Percentiles rank a stretch among this genome's conserved stretches.
Evolutionary conservation across 192 early-diverging fungal species (phyloP).

Genomic region (Gaertneriomyces sp.): DNA sequence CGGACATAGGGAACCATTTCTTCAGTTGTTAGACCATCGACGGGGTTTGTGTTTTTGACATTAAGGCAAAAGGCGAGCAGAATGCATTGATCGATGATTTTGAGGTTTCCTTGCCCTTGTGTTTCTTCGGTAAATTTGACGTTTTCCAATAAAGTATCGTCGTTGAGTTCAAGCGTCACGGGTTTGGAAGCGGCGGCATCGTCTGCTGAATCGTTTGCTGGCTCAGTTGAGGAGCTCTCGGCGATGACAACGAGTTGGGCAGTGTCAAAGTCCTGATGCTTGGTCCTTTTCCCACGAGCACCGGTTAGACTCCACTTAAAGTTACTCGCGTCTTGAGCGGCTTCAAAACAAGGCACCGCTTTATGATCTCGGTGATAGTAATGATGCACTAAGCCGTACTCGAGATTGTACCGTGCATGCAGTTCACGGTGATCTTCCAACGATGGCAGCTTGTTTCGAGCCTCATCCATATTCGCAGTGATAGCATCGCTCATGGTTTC

Average conservation of each 20-base stretch:
- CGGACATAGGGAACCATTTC: slow-evolving; percentile 93
- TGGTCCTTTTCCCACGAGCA: slow-evolving; percentile 84
- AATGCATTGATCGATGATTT: slow-evolving; percentile 81
- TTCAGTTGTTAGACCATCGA: slow-evolving; percentile 88
- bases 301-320: slow-evolving; percentile 87
- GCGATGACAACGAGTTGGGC: slow-evolving; percentile 91
- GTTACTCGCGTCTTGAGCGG: slow-evolving; percentile 75
- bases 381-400: slow-evolving; percentile 74
- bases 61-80: slow-evolving; percentile 82
- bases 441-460: neutral
- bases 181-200: slow-evolving; percentile 40
- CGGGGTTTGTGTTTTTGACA: slow-evolving; percentile 92
- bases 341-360: slow-evolving; percentile 48
- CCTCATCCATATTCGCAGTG: slow-evolving; percentile 21
- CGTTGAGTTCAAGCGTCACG: slow-evolving; percentile 79
- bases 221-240: slow-evolving; percentile 49
- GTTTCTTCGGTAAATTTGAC: slow-evolving; percentile 58
- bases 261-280: slow-evolving; percentile 85
- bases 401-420: slow-evolving; percentile 67
- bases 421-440: slow-evolving; percentile 28
- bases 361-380: slow-evolving; percentile 73
- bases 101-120: slow-evolving; percentile 61
- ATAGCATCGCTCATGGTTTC: slow-evolving; percentile 54
- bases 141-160: slow-evolving; percentile 87
- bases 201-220: neutral